Evolutionary conservation across 371 early-diverging fungal species (phyloP).

Genomic region (Mycotypha africana): DNA sequence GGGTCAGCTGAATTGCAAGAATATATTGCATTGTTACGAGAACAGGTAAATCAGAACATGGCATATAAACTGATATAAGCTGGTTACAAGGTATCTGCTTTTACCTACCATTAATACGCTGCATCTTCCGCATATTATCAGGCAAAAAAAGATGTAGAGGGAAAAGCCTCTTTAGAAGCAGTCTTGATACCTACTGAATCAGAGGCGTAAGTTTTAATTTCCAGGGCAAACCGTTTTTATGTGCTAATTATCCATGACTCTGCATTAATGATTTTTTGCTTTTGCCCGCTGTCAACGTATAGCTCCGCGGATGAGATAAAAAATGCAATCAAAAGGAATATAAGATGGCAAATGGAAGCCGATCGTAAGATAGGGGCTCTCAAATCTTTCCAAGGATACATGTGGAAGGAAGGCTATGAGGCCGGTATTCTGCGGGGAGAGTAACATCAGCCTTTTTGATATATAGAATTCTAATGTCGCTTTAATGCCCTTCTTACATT

Average conservation of each 20-base stretch:
- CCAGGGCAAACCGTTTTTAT: background rate
- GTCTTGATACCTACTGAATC: conserved; percentile 40
- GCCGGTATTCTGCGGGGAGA: conserved; percentile 69
- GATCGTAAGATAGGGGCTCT: conserved; percentile 87
- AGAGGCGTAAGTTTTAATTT: conserved; percentile 25
- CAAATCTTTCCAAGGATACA: conserved; percentile 90
- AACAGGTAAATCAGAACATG: conserved; percentile 73
- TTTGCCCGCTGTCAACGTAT: background rate
- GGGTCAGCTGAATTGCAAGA: conserved; percentile 48
- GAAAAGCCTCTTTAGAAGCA: conserved; percentile 39
- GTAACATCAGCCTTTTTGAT: no score
- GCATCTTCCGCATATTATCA: no score
- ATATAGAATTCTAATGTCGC: no score
- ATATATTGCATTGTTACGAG: conserved; percentile 60
- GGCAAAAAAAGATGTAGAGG: conserved; percentile 56
- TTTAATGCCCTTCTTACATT: no score
- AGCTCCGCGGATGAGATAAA: conserved; percentile 50
- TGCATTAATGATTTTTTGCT: background rate
- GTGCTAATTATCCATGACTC: background rate
- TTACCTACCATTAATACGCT: no score
- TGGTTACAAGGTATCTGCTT: no score
- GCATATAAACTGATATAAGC: no score
- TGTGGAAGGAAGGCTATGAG: conserved; percentile 88
- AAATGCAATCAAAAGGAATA: conserved; percentile 57
- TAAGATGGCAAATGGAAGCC: conserved; percentile 76